Conservation (phyloP, 345 rosid species). For the Ceriops zippeliana region DNA sequence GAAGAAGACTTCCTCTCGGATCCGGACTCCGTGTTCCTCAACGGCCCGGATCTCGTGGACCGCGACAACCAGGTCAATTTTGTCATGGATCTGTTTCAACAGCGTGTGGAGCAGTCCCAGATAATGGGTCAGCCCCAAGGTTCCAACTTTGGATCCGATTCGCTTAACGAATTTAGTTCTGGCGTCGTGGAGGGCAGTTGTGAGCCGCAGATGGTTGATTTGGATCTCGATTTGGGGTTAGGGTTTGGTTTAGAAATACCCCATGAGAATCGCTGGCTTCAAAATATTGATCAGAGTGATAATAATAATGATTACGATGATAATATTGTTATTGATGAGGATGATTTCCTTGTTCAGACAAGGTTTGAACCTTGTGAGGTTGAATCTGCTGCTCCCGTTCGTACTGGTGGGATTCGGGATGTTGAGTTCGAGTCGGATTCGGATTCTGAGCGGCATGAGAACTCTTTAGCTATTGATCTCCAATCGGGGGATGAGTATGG, state of each 20-base stretch:
- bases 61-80: conserved; percentile 64
- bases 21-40: conserved; percentile 27
- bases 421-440: conserved; percentile 47
- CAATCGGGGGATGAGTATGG: conserved; percentile 53
- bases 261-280: conserved; percentile 34
- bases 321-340: conserved; percentile 19
- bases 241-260: conserved; percentile 42
- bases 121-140: conserved; percentile 18
- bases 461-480: conserved; percentile 31
- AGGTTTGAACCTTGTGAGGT: conserved; percentile 40
- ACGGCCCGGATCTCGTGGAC: conserved; percentile 44
- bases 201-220: conserved; percentile 32
- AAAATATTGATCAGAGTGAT: conserved; percentile 16
- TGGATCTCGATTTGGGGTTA: conserved; percentile 44
- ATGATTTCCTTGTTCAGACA: conserved; percentile 49
- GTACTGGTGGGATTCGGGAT: conserved; percentile 29
- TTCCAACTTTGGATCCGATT: neutral
- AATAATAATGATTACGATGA: conserved; percentile 25
- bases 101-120: conserved; percentile 86
- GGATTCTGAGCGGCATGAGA: conserved; percentile 43
- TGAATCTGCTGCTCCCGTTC: conserved; percentile 19
- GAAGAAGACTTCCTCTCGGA: conserved; percentile 28
- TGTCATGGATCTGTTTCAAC: conserved; percentile 88
- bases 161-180: conserved; percentile 33
- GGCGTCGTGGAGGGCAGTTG: conserved; percentile 41